Conservation (phyloP, 768 basidiomycete species). For the Agrocybe pediades region DNA sequence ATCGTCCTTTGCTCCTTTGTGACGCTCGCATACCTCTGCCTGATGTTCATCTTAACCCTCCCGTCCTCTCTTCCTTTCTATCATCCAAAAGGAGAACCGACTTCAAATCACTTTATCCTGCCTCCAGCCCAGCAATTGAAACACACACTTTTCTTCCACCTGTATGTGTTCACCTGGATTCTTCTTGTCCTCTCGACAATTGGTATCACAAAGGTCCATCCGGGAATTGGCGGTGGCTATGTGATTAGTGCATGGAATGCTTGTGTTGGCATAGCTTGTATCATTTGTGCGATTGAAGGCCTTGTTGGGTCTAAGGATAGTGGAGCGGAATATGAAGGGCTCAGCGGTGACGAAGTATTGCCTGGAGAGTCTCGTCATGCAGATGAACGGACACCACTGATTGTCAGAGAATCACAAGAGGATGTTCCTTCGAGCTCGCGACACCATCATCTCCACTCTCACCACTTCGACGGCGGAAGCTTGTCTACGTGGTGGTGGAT, state of each 20-base stretch:
- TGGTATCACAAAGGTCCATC: constrained; percentile 34
- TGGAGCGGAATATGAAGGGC: neutral
- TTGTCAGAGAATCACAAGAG: constrained; percentile 9
- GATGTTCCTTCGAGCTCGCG: neutral
- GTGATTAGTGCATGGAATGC: constrained; percentile 58
- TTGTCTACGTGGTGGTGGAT: constrained; percentile 31
- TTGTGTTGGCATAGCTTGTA: constrained; percentile 41
- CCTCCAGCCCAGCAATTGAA: constrained; percentile 46
- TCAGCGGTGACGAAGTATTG: constrained; percentile 12
- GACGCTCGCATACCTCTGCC: constrained; percentile 51
- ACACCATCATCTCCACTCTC: constrained; percentile 10
- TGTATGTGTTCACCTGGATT: constrained; percentile 61
- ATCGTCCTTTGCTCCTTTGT: constrained; percentile 50
- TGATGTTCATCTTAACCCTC: constrained; percentile 41
- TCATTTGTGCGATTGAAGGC: constrained; percentile 38
- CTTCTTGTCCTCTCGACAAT: constrained; percentile 54
- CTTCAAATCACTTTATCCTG: constrained; percentile 26
- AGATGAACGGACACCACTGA: constrained; percentile 24
- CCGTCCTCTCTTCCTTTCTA: constrained; percentile 31
- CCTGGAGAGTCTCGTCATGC: constrained; percentile 14
- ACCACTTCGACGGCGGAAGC: constrained; percentile 9
- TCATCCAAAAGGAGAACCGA: constrained; percentile 28
- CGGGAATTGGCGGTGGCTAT: constrained; percentile 53
- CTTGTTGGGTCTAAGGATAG: constrained; percentile 14
- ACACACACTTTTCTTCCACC: constrained; percentile 49